A percentile compares a stretch with the other conserved stretches of the same genome.
Evolutionary conservation across 306 rosid genomes (phyloP).

Genomic region (Geum urbanum): DNA sequence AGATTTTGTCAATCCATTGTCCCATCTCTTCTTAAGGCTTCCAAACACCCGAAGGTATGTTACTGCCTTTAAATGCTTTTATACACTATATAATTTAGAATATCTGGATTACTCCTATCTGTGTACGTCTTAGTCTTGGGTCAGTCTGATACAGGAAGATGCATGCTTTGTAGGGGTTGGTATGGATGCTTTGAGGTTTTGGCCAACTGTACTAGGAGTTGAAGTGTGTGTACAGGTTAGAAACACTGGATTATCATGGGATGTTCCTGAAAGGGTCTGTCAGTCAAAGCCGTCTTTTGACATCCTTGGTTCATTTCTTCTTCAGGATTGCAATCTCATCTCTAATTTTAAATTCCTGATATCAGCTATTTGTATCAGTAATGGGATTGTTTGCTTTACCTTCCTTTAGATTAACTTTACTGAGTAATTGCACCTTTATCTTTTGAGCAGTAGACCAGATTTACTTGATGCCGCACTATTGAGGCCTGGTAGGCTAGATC

Average conservation of each 20-base stretch:
- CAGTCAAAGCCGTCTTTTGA: background rate
- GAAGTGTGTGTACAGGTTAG: background rate
- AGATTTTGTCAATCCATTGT: slow-evolving; percentile 74
- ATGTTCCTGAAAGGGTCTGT: background rate
- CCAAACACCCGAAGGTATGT: slow-evolving; percentile 78
- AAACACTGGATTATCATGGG: background rate
- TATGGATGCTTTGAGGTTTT: background rate
- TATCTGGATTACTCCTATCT: background rate
- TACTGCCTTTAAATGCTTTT: background rate
- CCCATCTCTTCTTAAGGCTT: slow-evolving; percentile 66
- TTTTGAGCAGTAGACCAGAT: slow-evolving; percentile 93
- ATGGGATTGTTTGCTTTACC: slow-evolving; percentile 2
- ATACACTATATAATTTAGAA: too few species aligned
- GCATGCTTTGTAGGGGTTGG: background rate
- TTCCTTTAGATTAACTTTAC: background rate
- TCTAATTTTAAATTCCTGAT: background rate
- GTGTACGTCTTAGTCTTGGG: background rate
- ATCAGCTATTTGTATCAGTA: too few species aligned
- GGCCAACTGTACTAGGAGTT: background rate
- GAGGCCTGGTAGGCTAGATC: slow-evolving; percentile 96
- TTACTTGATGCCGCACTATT: slow-evolving; percentile 92
- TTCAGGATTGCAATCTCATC: background rate
- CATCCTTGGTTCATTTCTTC: slow-evolving; percentile 29
- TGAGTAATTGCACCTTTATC: slow-evolving; percentile 18
- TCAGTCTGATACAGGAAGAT: background rate